These are phyloP conservation scores for Voacanga thouarsii DNA, from an alignment of 257 asterid genomes.

Conservation along the genomic window DNA sequence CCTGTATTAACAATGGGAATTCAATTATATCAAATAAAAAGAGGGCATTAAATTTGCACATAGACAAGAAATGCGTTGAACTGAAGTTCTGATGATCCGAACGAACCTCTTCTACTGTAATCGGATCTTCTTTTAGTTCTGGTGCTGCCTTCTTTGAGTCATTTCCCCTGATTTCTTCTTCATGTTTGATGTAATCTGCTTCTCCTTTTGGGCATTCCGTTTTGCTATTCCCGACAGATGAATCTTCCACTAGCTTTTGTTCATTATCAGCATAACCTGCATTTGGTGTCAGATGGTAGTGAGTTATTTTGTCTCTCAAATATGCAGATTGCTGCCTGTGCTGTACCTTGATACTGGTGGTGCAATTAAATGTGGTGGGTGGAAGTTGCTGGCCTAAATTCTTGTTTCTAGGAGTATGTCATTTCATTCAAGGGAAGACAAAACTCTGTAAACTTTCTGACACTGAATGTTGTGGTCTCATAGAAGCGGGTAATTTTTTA, in stretches of 20 bases:
- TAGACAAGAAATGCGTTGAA: background rate
- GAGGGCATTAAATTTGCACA: background rate
- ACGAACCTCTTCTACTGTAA: background rate
- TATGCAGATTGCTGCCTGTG: background rate
- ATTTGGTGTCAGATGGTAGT: background rate
- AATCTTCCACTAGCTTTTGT: background rate
- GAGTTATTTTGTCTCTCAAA: no score
- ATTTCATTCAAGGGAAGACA: no score
- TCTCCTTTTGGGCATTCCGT: background rate
- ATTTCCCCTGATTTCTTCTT: background rate
- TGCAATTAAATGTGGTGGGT: background rate
- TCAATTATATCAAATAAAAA: background rate
- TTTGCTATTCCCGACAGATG: background rate
- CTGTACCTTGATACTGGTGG: background rate
- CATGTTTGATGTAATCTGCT: background rate
- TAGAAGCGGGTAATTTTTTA: background rate
- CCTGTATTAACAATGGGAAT: background rate
- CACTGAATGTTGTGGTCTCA: background rate
- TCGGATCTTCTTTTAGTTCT: background rate
- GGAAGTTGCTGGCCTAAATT: background rate
- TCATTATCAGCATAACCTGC: background rate
- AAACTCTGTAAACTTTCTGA: background rate
- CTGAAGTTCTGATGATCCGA: constrained; percentile 1
- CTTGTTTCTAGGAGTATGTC: background rate
- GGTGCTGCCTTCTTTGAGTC: constrained; percentile 2